phyloP scores from a whole-genome alignment of 352 stramenopile species.

The Globisporangium paddicum region DNA sequence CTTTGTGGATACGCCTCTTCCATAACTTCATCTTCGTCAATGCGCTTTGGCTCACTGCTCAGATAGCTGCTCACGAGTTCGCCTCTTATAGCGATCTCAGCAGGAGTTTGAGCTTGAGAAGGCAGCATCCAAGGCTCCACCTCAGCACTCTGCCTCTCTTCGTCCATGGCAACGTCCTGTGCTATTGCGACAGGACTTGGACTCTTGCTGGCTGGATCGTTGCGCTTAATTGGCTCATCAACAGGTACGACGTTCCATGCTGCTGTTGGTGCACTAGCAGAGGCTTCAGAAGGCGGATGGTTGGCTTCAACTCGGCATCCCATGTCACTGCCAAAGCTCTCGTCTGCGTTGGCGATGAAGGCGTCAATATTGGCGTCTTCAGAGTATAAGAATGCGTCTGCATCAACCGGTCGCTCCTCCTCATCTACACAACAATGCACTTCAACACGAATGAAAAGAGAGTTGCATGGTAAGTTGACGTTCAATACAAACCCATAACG shows the following conservation, averaged over 20 bases:
- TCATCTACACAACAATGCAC: not conserved
- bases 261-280: not conserved
- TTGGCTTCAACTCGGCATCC: not conserved
- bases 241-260: not conserved
- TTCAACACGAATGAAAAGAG: not conserved
- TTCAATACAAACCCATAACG: not conserved
- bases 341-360: conserved; percentile 12
- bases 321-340: not conserved
- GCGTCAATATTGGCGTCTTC: conserved; percentile 8
- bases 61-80: conserved; percentile 23
- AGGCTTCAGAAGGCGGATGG: not conserved
- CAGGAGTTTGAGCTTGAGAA: conserved; percentile 14
- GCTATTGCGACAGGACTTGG: not conserved
- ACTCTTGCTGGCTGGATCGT: not conserved
- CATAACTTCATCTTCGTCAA: not conserved
- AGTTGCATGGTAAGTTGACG: not conserved
- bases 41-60: not conserved
- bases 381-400: not conserved
- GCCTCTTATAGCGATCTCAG: conserved; percentile 20
- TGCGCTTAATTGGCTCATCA: not conserved
- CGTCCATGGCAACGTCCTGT: not conserved
- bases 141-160: conserved; percentile 1
- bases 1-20: not conserved
- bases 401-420: not conserved
- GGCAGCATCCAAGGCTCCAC: conserved; percentile 13